Evolutionary conservation across 129 eudicot species (phyloP), one percentile per base, ranked within the genome.

Genomic region (Flaveria ramosissima): DNA sequence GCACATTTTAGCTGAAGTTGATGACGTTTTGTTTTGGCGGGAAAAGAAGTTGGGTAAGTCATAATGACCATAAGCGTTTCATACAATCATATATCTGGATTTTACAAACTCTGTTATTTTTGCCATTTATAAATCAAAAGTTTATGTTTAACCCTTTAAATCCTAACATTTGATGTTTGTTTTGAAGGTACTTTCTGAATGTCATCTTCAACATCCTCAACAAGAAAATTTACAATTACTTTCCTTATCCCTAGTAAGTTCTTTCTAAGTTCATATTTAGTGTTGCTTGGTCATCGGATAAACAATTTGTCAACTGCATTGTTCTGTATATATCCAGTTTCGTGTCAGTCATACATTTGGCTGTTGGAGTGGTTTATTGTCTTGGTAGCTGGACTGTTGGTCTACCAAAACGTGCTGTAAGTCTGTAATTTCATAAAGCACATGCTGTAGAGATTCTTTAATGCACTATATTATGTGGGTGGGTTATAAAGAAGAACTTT

Each of bases 211-310:
- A 94, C 89, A 94, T 94, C 39, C 92, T 94, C 45, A 94, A 94
- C 90, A 94, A 94, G 93, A 91, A 94, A 72, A 94, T 94, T 86
- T 94, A 94, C 96, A 94, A 94, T 57, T 94, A 94, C 90, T 94
- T 94, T 83, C 99, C 99, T 3, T 91, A 94, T 84, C 99, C 99
- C 45, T 94, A 94, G 99, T 94, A 94, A 87, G 99, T 73, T 72
- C 9, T 24, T 45, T 67, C 26, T 26, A 67, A 24, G 50, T 43
- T 59, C 36, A 41, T 30, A 24, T 14, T 42, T 9, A 0, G 3
- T 32, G 11, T 30, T 27, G 2, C 15, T 12, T 50, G 50, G 76
- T 6, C 59, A 55, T 56, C 2, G 17, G 60, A 42, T 56, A 42
- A 53, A 24, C 73, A 32, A 66, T 26, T 52, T 17, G 9, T 45